These are phyloP conservation scores for Shiraia sp. DNA, from an alignment of 2,329 filamentous ascomycete genomes.

Conservation along the genomic window DNA sequence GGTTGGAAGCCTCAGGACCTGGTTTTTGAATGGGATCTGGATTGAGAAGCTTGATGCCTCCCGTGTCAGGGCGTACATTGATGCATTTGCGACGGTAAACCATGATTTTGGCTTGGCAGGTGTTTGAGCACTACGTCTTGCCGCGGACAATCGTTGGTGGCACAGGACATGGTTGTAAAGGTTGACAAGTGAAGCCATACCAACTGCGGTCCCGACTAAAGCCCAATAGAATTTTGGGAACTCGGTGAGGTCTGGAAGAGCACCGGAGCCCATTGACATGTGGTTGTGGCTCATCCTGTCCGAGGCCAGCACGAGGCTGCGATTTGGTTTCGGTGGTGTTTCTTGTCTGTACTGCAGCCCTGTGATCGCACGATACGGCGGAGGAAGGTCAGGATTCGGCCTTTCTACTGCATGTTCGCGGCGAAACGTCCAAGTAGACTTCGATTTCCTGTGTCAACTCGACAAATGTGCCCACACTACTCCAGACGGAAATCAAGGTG, in stretches of 20 bases:
- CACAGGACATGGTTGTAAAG: conserved; percentile 54
- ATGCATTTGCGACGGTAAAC: conserved; percentile 55
- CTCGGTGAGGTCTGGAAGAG: conserved; percentile 50
- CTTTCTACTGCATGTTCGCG: no score
- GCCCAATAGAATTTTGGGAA: conserved; percentile 60
- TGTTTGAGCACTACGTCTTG: conserved; percentile 41
- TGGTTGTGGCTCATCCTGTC: conserved; percentile 29
- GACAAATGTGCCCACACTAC: no score
- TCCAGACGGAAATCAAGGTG: not conserved
- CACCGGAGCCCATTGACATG: conserved; percentile 43
- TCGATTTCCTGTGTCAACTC: no score
- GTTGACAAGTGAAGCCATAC: conserved; percentile 50
- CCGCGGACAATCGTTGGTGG: conserved; percentile 56
- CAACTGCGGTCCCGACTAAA: conserved; percentile 52
- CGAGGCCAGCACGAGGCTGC: conserved; percentile 4
- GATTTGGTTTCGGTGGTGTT: conserved; percentile 12
- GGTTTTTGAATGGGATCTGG: conserved; percentile 38
- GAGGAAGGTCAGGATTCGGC: no score
- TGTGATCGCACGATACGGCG: not conserved
- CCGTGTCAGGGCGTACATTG: conserved; percentile 57
- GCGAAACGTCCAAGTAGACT: not conserved
- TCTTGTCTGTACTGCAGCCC: not conserved
- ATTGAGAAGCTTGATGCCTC: conserved; percentile 57
- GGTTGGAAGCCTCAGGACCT: conserved; percentile 45
- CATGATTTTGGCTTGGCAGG: conserved; percentile 60